Base-by-base conservation (phyloP, 805 yeast species). In the Starmerella potacharoeniae region DNA sequence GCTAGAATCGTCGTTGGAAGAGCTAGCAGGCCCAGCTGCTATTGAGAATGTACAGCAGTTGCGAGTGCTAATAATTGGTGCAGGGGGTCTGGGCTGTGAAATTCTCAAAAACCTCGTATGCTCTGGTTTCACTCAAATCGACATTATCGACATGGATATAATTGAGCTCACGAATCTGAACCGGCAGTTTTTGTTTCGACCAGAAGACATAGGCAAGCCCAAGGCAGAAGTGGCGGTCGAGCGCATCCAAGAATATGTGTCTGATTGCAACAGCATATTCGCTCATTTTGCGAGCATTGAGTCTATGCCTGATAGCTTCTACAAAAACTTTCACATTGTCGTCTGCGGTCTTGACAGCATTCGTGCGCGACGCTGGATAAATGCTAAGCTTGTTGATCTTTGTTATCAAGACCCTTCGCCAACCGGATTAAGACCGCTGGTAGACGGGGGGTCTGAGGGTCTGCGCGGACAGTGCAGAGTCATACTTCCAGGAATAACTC, bases 361-460 rank as follows among this genome's bases (percentile, higher is more conserved):
- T 6, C 91, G 83, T 63, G 96, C 97, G 0, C 74, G 98, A 39
- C 71, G 97, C 49, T 90, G 95, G 91, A 84, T 91, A 59, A 91
- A 91, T 68, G 73, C 77, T 13, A 76, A 79, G 13, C 68, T 91
- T 31, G 80, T 86, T 1, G 74, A 79, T 9, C 63, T 90, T 59
- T 57, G 60, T 33, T 88, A 86, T 4, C 81, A 77, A 49, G 71
- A 58, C 13, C 75, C 78, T 2, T 71, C 73, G 50, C 76, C 76
- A 13, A 74, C 72, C 13, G 68, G 73, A 1, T 67, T 79, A 17
- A 79, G 81, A 46, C 88, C 89, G 0, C 68, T 91, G 65, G 80
- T 93, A 14, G 98, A 91, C 66, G 97, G 97, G 4, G 98, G 97
- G 3, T 85, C 96, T 0, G 97, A 91, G 66, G 97, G 97, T 0